phyloP scores from a whole-genome alignment of 23 red algal genomes.

The Gracilaria gracilis region DNA sequence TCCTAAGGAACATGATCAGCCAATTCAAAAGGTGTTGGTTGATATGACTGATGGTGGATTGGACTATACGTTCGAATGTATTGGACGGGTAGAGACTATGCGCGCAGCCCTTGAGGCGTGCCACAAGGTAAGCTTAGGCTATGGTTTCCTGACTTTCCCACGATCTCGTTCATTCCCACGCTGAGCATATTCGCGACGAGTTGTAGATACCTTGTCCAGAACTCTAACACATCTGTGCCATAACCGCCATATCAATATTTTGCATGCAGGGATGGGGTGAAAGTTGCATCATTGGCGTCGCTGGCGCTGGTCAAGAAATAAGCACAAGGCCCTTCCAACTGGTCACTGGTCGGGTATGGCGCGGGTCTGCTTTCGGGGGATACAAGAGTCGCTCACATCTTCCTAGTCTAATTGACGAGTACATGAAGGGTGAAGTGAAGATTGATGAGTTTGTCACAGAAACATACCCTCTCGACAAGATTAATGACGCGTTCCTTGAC shows the following conservation, averaged over 20 bases:
- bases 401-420: conserved; percentile 82
- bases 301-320: conserved; percentile 91
- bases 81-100: conserved; percentile 88
- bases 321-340: conserved; percentile 96
- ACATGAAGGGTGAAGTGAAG: conserved; percentile 85
- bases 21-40: conserved; percentile 88
- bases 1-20: conserved; percentile 69
- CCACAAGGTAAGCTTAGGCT: conserved; percentile 71
- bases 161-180: neutral
- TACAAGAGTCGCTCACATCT: conserved; percentile 92
- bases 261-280: conserved; percentile 88
- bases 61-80: conserved; percentile 97
- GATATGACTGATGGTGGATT: conserved; percentile 94
- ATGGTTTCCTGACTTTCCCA: neutral
- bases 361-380: conserved; percentile 93
- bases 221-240: neutral
- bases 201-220: neutral
- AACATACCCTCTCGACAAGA: conserved; percentile 77
- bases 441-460: conserved; percentile 90
- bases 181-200: neutral
- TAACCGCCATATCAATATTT: neutral
- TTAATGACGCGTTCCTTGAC: conserved; percentile 89
- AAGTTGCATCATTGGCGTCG: conserved; percentile 95
- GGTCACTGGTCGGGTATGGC: conserved; percentile 95
- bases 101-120: conserved; percentile 90